phyloP scores from a whole-genome alignment of 371 early-diverging fungal species.

The Mortierella sp. region DNA sequence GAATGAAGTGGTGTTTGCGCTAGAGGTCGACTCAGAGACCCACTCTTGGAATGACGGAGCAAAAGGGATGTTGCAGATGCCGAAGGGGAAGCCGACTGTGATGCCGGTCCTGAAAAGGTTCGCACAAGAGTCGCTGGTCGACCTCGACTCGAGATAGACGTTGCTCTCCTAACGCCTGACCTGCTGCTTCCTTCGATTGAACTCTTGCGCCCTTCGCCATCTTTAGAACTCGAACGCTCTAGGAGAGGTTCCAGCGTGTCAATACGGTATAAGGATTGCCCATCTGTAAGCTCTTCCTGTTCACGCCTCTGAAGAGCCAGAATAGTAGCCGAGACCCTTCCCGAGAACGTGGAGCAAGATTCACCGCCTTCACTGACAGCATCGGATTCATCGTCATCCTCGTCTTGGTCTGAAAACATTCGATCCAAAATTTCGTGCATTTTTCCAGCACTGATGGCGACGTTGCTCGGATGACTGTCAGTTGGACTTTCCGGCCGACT shows the following conservation, averaged over 20 bases:
- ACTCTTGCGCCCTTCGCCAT: slow-evolving; percentile 1
- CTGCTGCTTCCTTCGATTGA: background rate
- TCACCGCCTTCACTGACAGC: slow-evolving; percentile 37
- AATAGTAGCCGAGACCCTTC: slow-evolving; percentile 46
- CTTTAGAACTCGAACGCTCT: slow-evolving; percentile 20
- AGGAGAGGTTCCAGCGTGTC: slow-evolving; percentile 37
- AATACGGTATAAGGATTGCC: slow-evolving; percentile 30
- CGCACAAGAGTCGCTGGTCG: slow-evolving; percentile 15
- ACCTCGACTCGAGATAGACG: slow-evolving; percentile 1
- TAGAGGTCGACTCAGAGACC: slow-evolving; percentile 27
- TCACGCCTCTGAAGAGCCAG: slow-evolving; percentile 37
- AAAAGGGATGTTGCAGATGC: slow-evolving; percentile 11
- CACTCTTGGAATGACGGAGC: slow-evolving; percentile 26
- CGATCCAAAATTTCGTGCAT: slow-evolving; percentile 55
- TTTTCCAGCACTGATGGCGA: slow-evolving; percentile 40
- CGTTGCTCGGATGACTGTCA: slow-evolving; percentile 42
- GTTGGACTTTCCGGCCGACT: slow-evolving; percentile 48
- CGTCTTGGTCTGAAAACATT: slow-evolving; percentile 41
- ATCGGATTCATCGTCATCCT: slow-evolving; percentile 46
- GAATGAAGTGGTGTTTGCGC: slow-evolving; percentile 46
- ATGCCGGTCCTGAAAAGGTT: slow-evolving; percentile 28
- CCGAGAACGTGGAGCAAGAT: slow-evolving; percentile 44
- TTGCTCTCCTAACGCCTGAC: slow-evolving; percentile 1
- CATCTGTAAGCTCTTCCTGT: slow-evolving; percentile 33
- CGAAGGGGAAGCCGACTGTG: slow-evolving; percentile 1